Base-by-base conservation (phyloP, 163 green algal genomes). In the Chlorella variabilis region DNA sequence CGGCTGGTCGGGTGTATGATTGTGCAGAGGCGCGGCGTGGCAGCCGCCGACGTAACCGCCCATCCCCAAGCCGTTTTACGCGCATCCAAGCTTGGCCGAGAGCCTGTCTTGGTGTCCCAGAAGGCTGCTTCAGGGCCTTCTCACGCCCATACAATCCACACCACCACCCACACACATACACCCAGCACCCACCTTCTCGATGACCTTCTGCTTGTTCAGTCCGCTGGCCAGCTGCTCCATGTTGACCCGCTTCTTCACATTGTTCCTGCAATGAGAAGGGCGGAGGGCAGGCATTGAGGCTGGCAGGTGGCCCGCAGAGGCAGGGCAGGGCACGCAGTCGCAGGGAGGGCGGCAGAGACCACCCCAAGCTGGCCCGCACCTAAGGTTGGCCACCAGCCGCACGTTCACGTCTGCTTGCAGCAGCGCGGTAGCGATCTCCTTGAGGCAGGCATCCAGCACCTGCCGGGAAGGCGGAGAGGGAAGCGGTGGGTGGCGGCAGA, bases 321-420 rank as follows among this genome's bases (percentile, higher is more conserved):
- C 15, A 23, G 45, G 11, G 45, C 15, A 54, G 11, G 11, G 45
- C 45, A 54, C 45, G 45, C 45, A 54, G 11, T 23, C 11, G 45
- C 45, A 15, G 11, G 15, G 45, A 15, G 11, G 45, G 45, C 45
- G 45, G 45, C 45, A 15, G 45, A 54, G 11, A 15, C 11, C 45
- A 54, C 15, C 15, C 11, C 34, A 21, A 4, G 25, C 0, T 21
- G 6, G 20, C n/a, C n/a, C 65, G 41, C 23, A 73, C 27, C 91
- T 83, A 66, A 95, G 79, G 38, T 87, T 87, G n/a, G 91, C 86
- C 3, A 99, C 96, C 73, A 98, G 87, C 85, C 94, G 93, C 36
- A 99, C 93, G 69, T 98, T 97, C 2, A 99, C 95, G 85, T 99
- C 97, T 1, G 96, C 90, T 84, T 91, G 87, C 6, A 98, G 88